phyloP scores from a whole-genome alignment of 371 early-diverging fungal genomes.

The Synchytrium microbalum region DNA sequence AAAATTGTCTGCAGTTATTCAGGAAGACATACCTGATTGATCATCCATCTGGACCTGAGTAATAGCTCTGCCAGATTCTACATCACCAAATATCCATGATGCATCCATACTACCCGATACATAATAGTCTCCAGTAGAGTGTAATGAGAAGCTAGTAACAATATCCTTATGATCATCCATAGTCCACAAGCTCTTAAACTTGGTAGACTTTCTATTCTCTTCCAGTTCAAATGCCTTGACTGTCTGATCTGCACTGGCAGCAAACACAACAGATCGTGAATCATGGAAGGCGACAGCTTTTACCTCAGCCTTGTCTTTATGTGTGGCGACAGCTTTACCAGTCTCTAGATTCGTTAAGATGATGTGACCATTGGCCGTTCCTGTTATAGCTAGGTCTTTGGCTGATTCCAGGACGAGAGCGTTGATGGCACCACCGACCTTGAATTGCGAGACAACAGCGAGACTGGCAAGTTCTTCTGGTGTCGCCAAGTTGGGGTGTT shows the following conservation, averaged over 20 bases:
- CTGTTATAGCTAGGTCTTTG: conserved; percentile 63
- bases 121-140: conserved; percentile 72
- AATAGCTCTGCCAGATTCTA: conserved; percentile 56
- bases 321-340: conserved; percentile 23
- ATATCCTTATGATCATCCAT: conserved; percentile 61
- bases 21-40: conserved; percentile 16
- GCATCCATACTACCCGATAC: conserved; percentile 66
- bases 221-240: conserved; percentile 42
- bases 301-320: conserved; percentile 10
- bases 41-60: conserved; percentile 38
- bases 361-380: conserved; percentile 71
- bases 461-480: conserved; percentile 55
- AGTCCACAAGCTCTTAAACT: conserved; percentile 40
- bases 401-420: conserved; percentile 30
- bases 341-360: conserved; percentile 59
- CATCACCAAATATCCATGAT: conserved; percentile 73
- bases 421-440: conserved; percentile 56
- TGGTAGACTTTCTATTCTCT: conserved; percentile 35
- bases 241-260: conserved; percentile 73
- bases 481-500: conserved; percentile 44
- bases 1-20: background rate
- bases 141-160: conserved; percentile 61
- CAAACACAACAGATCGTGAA: too few relatives aligned
- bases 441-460: conserved; percentile 81
- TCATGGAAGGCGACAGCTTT: conserved; percentile 46